phyloP scores from a whole-genome alignment of 345 rosid genomes.

The Physaria fendleri region DNA sequence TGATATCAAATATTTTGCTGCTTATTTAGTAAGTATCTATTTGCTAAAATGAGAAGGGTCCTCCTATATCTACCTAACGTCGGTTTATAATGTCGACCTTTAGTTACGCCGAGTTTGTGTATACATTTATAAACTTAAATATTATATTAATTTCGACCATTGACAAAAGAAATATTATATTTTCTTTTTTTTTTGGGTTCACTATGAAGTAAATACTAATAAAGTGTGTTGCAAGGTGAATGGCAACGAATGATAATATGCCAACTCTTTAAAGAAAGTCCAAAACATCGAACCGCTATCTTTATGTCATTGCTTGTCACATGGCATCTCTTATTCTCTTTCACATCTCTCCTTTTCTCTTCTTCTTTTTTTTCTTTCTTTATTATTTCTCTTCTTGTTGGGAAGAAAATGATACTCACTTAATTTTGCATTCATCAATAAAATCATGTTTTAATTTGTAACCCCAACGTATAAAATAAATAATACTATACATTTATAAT shows the following conservation, averaged over 20 bases:
- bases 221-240: constrained; percentile 5
- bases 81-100: no score
- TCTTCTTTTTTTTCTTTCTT: background rate
- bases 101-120: no score
- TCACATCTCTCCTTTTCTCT: background rate
- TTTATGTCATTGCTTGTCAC: constrained; percentile 28
- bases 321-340: no score
- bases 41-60: no score
- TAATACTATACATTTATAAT: background rate
- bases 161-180: background rate
- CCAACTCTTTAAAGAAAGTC: constrained; percentile 26
- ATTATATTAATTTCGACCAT: background rate
- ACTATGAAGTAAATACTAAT: constrained; percentile 5
- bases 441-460: background rate
- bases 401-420: background rate
- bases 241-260: constrained; percentile 17
- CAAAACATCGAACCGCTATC: constrained; percentile 29
- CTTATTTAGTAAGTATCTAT: no score
- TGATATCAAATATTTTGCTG: no score
- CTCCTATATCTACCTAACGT: no score
- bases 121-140: background rate
- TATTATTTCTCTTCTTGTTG: background rate
- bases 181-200: background rate
- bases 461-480: background rate
- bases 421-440: background rate